phyloP scores from a whole-genome alignment of 129 eudicot genomes.

The Arctium lappa region DNA sequence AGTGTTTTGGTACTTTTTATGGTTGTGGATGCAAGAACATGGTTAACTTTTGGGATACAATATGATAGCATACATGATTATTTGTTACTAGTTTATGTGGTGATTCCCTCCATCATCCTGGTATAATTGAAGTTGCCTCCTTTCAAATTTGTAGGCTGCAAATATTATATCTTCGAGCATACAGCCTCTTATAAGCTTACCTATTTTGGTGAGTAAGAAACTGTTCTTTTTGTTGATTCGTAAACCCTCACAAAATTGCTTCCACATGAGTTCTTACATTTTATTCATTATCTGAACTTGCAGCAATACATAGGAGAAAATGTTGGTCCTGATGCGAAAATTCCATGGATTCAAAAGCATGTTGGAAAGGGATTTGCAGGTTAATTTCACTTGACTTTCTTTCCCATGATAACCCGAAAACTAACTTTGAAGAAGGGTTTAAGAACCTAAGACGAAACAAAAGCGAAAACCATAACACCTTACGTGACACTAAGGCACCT shows the following conservation, averaged over 20 bases:
- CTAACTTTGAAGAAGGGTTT: background rate
- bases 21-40: background rate
- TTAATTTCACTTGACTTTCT: slow-evolving; percentile 3
- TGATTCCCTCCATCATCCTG: background rate
- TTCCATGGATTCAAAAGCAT: slow-evolving; percentile 47
- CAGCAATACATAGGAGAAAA: slow-evolving; percentile 42
- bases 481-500: background rate
- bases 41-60: background rate
- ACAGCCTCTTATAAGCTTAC: slow-evolving; percentile 59
- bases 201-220: slow-evolving; percentile 43
- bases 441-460: background rate
- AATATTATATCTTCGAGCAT: slow-evolving; percentile 64
- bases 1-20: background rate
- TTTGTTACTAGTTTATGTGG: background rate
- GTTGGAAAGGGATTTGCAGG: slow-evolving; percentile 56
- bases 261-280: background rate
- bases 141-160: slow-evolving; percentile 50
- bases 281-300: background rate
- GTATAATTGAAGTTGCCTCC: background rate
- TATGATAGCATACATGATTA: background rate
- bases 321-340: slow-evolving; percentile 41
- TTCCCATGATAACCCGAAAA: background rate
- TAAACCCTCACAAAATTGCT: background rate
- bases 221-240: background rate
- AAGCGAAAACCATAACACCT: background rate